Evolutionary conservation across 148 eudicot genomes (phyloP), one percentile per base, ranked within the genome.

Genomic region (Vaccinium vitisidaea): DNA sequence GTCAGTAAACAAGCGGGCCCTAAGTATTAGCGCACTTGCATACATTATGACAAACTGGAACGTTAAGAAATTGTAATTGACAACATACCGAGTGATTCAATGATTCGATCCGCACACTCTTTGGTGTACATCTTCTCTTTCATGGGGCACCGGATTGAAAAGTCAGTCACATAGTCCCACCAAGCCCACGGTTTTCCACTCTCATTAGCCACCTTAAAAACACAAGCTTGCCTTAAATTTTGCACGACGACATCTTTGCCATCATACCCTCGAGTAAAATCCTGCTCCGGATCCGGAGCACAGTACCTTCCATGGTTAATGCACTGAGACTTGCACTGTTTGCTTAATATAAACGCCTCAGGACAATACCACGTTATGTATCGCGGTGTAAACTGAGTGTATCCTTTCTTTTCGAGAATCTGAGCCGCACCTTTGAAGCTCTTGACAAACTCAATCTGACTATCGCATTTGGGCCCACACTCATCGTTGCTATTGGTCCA

Each of bases 101-200:
- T 80, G 54, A 88, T 86, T 73, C 56, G 77, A 83, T 85, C 79
- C 1, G 89, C 89, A 73, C 89, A 88, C 9, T 88, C 82, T 25
- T 83, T 86, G 25, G 67, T 88, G 79, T 88, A 88, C 82, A 63
- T 85, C 75, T 88, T 83, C 30, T 88, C 89, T 76, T 84, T 85
- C 89, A 88, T 88, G 0, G 89, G 87, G 79, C 89, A 88, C n/a
- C 89, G 83, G 70, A 88, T 88, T 56, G 81, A n/a, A 53, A 88
- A 88, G 50, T 88, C 89, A 9, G 89, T 86, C 76, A 89, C 90
- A 58, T 89, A 89, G 61, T 89, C 90, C 90, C 90, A 89, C 90
- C 90, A 89, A 69, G 87, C 52, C 90, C 90, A 89, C 0, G 90
- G 89, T 67, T 83, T 89, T 54, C 78, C 67, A n/a, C 65, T 89